Conservation (phyloP, 768 basidiomycete genomes). For the Lactifluus volemus region DNA sequence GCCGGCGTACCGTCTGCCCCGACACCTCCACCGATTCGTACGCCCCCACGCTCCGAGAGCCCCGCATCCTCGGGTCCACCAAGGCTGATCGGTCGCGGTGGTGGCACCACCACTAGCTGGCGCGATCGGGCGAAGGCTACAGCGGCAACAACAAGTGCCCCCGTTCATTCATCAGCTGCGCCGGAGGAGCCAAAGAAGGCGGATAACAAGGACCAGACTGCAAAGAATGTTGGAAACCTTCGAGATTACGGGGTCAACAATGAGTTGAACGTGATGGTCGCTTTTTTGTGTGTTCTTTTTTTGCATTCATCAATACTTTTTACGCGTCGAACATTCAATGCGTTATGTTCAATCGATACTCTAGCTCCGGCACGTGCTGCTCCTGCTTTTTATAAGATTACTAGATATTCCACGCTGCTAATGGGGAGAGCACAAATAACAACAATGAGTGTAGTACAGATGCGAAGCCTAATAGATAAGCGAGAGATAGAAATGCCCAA, state of each 20-base stretch:
- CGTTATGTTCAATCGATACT: background rate
- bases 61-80: constrained; percentile 33
- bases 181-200: constrained; percentile 30
- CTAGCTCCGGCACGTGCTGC: background rate
- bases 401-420: constrained; percentile 6
- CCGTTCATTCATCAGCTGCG: constrained; percentile 17
- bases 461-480: constrained; percentile 8
- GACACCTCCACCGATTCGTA: constrained; percentile 19
- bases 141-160: constrained; percentile 31
- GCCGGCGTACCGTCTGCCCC: background rate
- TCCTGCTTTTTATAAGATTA: constrained; percentile 1
- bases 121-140: constrained; percentile 39
- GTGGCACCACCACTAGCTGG: constrained; percentile 42
- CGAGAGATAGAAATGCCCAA: background rate
- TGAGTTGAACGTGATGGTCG: background rate
- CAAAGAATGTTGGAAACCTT: constrained; percentile 33
- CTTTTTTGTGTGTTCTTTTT: background rate
- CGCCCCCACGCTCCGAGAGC: constrained; percentile 47
- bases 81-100: constrained; percentile 16
- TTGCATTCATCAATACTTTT: background rate
- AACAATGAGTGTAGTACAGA: constrained; percentile 16
- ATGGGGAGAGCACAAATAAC: background rate
- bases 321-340: background rate
- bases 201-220: constrained; percentile 46
- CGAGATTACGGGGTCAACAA: constrained; percentile 19